Conservation (phyloP, 345 rosid species). For the Physaria fendleri region DNA sequence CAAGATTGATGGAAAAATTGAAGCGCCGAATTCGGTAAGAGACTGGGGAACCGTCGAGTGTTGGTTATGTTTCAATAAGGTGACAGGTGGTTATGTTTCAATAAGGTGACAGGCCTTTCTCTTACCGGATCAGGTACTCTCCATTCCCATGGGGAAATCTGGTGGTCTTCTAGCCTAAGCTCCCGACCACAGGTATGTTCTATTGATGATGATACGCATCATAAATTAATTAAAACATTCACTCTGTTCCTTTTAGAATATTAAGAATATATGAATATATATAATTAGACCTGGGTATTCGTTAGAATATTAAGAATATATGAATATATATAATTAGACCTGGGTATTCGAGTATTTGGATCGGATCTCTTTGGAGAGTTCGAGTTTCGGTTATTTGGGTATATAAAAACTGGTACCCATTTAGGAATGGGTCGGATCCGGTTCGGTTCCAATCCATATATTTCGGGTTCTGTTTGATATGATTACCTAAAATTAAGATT, state of each 20-base stretch:
- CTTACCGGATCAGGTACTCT: slow-evolving; percentile 5
- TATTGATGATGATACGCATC: background rate
- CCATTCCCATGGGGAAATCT: background rate
- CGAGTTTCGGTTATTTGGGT: too few relatives aligned
- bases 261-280: background rate
- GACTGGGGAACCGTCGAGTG: background rate
- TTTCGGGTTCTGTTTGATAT: too few relatives aligned
- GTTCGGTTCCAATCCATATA: too few relatives aligned
- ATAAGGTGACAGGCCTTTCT: background rate
- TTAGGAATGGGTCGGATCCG: too few relatives aligned
- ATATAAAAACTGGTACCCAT: too few relatives aligned
- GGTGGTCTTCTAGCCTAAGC: background rate
- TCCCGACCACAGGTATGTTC: background rate
- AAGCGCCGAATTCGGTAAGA: background rate
- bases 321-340: background rate
- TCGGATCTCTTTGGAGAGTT: too few relatives aligned
- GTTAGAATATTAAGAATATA: background rate
- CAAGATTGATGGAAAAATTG: slow-evolving; percentile 10
- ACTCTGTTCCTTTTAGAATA: background rate
- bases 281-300: too few relatives aligned
- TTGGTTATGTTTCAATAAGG: slow-evolving; percentile 3
- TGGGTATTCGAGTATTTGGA: too few relatives aligned
- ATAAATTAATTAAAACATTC: background rate
- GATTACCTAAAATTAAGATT: too few relatives aligned
- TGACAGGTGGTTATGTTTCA: background rate